Percentiles rank a stretch among this genome's conserved stretches.
Conservation (phyloP, 2,329 filamentous ascomycete species). For the Claviceps quebecensis region DNA sequence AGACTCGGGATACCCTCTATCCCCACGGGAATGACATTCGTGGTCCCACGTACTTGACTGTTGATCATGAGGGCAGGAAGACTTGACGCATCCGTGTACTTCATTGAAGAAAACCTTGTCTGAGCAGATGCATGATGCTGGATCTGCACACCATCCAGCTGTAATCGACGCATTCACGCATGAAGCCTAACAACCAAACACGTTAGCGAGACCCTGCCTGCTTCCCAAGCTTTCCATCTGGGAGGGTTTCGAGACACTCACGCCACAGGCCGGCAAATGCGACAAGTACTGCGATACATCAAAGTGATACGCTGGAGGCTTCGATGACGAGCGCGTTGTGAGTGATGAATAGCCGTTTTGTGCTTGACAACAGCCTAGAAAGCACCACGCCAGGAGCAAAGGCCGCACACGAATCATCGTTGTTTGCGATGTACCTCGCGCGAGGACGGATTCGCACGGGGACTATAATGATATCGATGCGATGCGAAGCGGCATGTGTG, state of each 20-base stretch:
- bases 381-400: not conserved
- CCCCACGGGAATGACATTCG: not conserved
- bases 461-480: not conserved
- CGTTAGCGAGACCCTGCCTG: not conserved
- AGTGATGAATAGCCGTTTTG: not conserved
- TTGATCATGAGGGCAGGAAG: not conserved
- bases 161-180: not conserved
- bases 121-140: constrained; percentile 1
- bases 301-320: not conserved
- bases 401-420: not conserved
- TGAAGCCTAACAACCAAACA: not conserved
- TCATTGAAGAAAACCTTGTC: not conserved
- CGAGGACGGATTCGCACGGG: not conserved
- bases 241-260: not conserved
- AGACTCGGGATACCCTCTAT: too few relatives aligned
- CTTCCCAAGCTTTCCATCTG: not conserved
- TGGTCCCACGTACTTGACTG: not conserved
- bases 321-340: not conserved
- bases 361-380: not conserved
- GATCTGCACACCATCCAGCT: not conserved
- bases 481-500: not conserved
- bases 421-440: not conserved
- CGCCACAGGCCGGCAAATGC: not conserved
- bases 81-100: not conserved
- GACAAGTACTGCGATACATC: not conserved